Base-by-base conservation (phyloP, 768 basidiomycete genomes). In the Lactarius evosmus region DNA sequence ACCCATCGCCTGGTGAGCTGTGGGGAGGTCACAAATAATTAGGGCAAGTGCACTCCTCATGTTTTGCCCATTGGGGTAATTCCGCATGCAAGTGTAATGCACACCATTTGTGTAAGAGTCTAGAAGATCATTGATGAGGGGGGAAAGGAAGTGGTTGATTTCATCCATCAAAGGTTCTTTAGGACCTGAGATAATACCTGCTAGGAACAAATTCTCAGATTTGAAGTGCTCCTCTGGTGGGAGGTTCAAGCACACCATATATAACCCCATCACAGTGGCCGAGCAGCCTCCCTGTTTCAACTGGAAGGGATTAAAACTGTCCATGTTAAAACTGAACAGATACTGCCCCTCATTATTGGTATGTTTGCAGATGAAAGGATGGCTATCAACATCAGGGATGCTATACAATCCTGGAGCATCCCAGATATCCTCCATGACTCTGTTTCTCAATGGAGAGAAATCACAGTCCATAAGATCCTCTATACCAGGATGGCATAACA, bases 131-230 rank as follows among this genome's bases (percentile, higher is more conserved):
- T 77, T 71, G 5, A 81, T 71, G 16, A 81, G 71, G 1, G 75
- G 77, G 0, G 34, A n/a, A 2, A 82, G 67, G 29, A 78, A 68
- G 51, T 79, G 76, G 41, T 81, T 79, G 8, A 79, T 68, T 36
- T 75, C 65, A 0, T 72, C 50, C 0, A 74, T 57, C 1, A 67
- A 69, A 1, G 80, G 78, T 50, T 77, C 73, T 0, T 71, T 65
- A 0, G 79, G 80, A 0, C 80, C 78, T 4, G 78, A 78, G 29
- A 80, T 76, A 59, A 82, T 66, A 0, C 74, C 78, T 2, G 73
- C 77, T 0, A 81, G 69, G 61, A 72, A 80, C 69, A 81, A 74
- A 60, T 81, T 80, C 65, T 79, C 73, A 0, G 68, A 67, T 11
- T 73, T 72, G 61, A 77, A 79, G 3, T 71, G 66, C 1, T 75